Base-by-base conservation (phyloP, 2,329 filamentous ascomycete species). In the Cladobotryum protrusum region DNA sequence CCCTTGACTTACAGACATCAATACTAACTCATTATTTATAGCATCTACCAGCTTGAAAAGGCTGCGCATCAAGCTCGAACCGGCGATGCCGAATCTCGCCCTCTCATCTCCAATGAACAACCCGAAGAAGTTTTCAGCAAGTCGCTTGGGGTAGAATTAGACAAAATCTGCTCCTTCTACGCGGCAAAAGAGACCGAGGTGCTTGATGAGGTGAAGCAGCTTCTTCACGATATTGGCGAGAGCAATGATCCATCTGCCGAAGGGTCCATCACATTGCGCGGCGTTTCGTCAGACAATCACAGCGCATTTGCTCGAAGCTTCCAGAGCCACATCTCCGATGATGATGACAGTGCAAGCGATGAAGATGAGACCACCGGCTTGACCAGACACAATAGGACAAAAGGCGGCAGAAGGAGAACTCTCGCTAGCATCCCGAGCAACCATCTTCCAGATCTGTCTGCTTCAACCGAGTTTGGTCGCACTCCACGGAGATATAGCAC, bases 41-140 rank as follows among this genome's bases (percentile, higher is more conserved):
- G 89, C 51, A 97, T 99, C 61, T 99, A 97, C 71, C 84, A 87
- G 54, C 86, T 99, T 57, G 93, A 99, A 73, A 95, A 95, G 68
- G 81, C 85, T 48, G 74, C 85, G 47, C 80, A 93, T 66, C 83
- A 86, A 47, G 72, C 77, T 20, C 70, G 73, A 17, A 67, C 69
- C 48, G 73, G 80, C 52, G 92, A 97, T 71, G 80, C 83, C 59
- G 93, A 99, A 73, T 86, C 85, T 6, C 85, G 90, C 11, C 90
- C 93, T 5, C 79, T 99, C 37, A 85, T 99, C 52, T 74, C 77
- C 53, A 76, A 77, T 49, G 79, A 81, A 52, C 86, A 95, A 52
- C 86, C 90, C 13, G 91, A 97, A 65, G 78, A 81, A 36, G 78
- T 91, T 52, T 99, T 99, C 66, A 78, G 79, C 56, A 83, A 83